Conservation (phyloP, 495 filamentous ascomycete genomes). For the Trichoderma reesei region DNA sequence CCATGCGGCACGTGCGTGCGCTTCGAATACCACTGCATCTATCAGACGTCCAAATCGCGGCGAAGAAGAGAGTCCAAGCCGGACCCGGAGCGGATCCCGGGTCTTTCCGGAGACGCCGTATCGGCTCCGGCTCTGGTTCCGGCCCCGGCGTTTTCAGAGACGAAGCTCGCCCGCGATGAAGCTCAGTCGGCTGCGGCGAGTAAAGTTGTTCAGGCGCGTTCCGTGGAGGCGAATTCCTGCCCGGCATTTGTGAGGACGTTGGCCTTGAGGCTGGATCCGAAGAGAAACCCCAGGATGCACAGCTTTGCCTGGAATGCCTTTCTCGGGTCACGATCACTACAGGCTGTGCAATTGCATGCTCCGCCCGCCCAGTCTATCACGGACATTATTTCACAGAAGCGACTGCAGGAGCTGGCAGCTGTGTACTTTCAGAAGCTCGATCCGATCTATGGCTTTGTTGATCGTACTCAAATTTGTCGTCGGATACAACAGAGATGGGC, state of each 20-base stretch:
- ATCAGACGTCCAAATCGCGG: neutral
- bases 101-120: neutral
- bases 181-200: neutral
- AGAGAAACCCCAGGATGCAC: constrained; percentile 38
- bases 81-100: neutral
- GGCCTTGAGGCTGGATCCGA: constrained; percentile 38
- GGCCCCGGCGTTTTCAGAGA: neutral
- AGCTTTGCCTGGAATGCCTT: constrained; percentile 42
- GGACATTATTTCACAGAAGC: constrained; percentile 11
- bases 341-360: neutral
- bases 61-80: neutral
- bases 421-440: constrained; percentile 40
- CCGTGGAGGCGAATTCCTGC: constrained; percentile 40
- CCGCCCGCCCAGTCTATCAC: constrained; percentile 18
- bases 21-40: constrained; percentile 3
- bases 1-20: constrained; percentile 4
- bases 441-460: constrained; percentile 40
- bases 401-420: constrained; percentile 20
- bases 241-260: constrained; percentile 42
- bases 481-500: constrained; percentile 28
- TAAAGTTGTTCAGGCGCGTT: constrained; percentile 14
- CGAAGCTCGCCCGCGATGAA: neutral
- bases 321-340: constrained; percentile 29
- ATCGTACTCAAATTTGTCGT: constrained; percentile 22
- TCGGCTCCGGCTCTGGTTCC: neutral